Evolutionary conservation across 352 stramenopile genomes (phyloP), one percentile per base, ranked within the genome.

Genomic region (Phytophthora crassamura): DNA sequence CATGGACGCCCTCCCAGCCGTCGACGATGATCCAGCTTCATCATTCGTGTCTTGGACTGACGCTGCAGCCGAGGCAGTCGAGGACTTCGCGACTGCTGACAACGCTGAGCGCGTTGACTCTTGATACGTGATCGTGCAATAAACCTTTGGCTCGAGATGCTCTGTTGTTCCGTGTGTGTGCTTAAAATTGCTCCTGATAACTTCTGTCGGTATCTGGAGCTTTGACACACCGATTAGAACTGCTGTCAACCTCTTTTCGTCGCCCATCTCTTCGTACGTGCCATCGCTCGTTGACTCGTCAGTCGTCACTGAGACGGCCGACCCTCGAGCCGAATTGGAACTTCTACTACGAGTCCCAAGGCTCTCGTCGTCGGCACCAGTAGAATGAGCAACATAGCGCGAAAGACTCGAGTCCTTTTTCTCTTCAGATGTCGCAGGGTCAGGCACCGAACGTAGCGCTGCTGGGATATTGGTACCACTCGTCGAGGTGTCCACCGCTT

Each of bases 81-180:
- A 80, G 49, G 47, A 40, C 53, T 90, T 91, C 0, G 83, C 79
- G 22, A 91, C 71, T 2, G 82, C 88, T 28, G 87, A 90, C 18
- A 85, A 64, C 6, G 87, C 86, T 7, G 82, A 93, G 7, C 87
- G 82, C 1, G 87, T 95, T 34, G 87, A 90, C 34, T 91, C 71
- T 51, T 85, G 74, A 53, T 88, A 94, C 32, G 78, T 90, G 25
- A 95, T 83, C 3, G 87, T 93, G 59, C 85, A 95, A 57, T 95
- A 95, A 7, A 93, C 71, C 48, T 92, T 94, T 4, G 72, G 86
- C 16, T 89, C 80, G 1, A 72, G 33, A 45, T 67, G 46, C 14
- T 75, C 63, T 0, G 36, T 75, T 36, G 67, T 69, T 9, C 58
- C 52, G 36, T 73, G 69, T n/a, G 57, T 64, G 43, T 66, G 60